phyloP scores from a whole-genome alignment of 2,329 filamentous ascomycete genomes.

The Ophiocordyceps unilateralis region DNA sequence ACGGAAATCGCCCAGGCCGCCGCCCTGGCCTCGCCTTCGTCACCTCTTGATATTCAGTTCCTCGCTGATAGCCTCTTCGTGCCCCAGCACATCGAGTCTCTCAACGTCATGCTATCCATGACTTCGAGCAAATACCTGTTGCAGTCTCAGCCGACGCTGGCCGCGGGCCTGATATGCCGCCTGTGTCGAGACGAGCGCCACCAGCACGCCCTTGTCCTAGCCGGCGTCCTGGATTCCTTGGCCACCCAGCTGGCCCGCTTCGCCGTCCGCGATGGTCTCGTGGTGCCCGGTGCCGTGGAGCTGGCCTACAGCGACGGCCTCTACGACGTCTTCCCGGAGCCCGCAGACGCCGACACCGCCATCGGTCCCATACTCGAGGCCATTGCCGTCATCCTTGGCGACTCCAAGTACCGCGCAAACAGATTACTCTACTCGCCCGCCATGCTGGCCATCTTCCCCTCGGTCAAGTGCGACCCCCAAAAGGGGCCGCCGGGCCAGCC shows the following conservation, averaged over 20 bases:
- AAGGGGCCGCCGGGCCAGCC: constrained; percentile 28
- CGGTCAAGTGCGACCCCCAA: constrained; percentile 31
- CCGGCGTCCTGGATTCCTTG: constrained; percentile 62
- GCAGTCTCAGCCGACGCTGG: constrained; percentile 45
- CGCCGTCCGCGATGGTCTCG: constrained; percentile 48
- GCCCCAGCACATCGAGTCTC: constrained; percentile 38
- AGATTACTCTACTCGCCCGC: constrained; percentile 52
- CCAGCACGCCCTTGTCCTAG: constrained; percentile 52
- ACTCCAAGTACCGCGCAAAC: constrained; percentile 63
- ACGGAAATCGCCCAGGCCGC: constrained; percentile 54
- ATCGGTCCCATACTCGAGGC: constrained; percentile 61
- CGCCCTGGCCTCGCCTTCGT: constrained; percentile 32
- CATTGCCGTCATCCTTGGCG: constrained; percentile 56
- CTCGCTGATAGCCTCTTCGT: constrained; percentile 51
- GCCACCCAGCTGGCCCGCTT: constrained; percentile 57
- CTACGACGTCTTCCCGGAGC: constrained; percentile 38
- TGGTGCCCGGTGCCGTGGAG: constrained; percentile 46
- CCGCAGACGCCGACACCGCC: constrained; percentile 39
- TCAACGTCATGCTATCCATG: constrained; percentile 49
- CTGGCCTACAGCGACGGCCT: constrained; percentile 36
- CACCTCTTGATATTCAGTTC: constrained; percentile 26
- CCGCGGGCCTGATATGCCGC: constrained; percentile 35
- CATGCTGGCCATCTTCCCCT: constrained; percentile 52
- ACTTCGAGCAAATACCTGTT: constrained; percentile 30
- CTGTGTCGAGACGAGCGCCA: constrained; percentile 54